Conservation (phyloP, 192 early-diverging fungal genomes). For the Backusella sp. region DNA sequence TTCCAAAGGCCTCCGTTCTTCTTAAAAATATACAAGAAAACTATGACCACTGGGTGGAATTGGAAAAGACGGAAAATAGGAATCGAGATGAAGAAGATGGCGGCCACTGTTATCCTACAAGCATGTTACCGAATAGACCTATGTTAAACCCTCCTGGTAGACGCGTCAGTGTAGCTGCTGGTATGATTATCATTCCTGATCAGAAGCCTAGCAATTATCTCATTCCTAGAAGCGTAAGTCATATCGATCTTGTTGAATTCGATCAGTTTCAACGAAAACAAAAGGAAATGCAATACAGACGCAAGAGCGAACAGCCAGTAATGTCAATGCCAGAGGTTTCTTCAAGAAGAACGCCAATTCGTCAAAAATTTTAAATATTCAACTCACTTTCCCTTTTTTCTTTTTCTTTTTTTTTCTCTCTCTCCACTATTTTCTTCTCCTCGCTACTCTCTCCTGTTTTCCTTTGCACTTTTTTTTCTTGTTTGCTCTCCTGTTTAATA, state of each 20-base stretch:
- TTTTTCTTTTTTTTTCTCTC: no score
- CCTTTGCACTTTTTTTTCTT: not conserved
- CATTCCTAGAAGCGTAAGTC: constrained; percentile 26
- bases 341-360: not conserved
- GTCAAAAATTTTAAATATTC: not conserved
- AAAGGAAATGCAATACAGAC: constrained; percentile 2
- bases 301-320: constrained; percentile 19
- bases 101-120: not conserved
- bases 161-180: constrained; percentile 40
- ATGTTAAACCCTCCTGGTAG: constrained; percentile 28
- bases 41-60: constrained; percentile 50
- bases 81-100: not conserved
- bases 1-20: constrained; percentile 61
- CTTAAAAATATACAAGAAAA: constrained; percentile 55
- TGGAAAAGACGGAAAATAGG: constrained; percentile 22
- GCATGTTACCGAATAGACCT: constrained; percentile 10
- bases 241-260: constrained; percentile 7
- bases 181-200: constrained; percentile 42
- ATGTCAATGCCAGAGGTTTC: not conserved
- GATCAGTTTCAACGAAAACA: not conserved
- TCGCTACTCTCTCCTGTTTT: not conserved
- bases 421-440: not conserved
- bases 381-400: not conserved
- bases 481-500: no score
- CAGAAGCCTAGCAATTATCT: constrained; percentile 16